Percentiles rank a stretch among this genome's conserved stretches.
phyloP scores from a whole-genome alignment of 176 grass and related monocot species.

The Avena atlantica region DNA sequence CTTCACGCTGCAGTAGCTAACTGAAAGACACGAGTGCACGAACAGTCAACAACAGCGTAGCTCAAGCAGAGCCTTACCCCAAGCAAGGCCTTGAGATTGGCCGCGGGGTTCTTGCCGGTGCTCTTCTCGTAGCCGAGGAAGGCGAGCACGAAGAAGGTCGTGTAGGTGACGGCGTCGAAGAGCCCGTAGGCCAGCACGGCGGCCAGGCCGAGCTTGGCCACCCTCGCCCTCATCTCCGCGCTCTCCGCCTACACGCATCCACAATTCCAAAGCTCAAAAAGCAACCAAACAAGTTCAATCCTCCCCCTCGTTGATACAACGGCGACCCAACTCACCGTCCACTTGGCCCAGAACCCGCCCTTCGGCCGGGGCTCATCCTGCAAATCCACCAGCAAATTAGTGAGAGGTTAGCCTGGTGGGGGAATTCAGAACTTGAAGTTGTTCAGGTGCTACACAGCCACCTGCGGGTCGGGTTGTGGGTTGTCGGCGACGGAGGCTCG shows the following conservation, averaged over 20 bases:
- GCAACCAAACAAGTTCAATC: not conserved
- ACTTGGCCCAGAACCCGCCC: conserved; percentile 54
- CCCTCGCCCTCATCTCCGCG: conserved; percentile 57
- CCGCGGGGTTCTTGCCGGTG: conserved; percentile 63
- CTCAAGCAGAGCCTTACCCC: conserved; percentile 41
- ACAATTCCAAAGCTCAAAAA: conserved; percentile 30
- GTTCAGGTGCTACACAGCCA: not conserved
- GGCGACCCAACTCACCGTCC: conserved; percentile 48
- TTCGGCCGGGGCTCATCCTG: conserved; percentile 43
- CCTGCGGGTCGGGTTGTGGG: conserved; percentile 14
- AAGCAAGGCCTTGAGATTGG: conserved; percentile 68
- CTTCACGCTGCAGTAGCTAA: not conserved
- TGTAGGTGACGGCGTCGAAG: conserved; percentile 72
- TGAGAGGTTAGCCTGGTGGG: not conserved
- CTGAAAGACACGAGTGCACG: not conserved
- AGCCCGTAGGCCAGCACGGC: conserved; percentile 62
- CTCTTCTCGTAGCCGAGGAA: conserved; percentile 80
- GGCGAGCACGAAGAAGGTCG: conserved; percentile 65
- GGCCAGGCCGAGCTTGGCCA: conserved; percentile 58
- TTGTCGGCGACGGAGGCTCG: conserved; percentile 11
- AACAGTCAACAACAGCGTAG: not conserved
- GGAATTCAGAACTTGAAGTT: not conserved
- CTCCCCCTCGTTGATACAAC: not conserved
- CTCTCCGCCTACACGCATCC: conserved; percentile 33
- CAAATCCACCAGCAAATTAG: not conserved